Evolutionary conservation across 805 yeast species (phyloP).

Genomic region (Starmerella cellae): DNA sequence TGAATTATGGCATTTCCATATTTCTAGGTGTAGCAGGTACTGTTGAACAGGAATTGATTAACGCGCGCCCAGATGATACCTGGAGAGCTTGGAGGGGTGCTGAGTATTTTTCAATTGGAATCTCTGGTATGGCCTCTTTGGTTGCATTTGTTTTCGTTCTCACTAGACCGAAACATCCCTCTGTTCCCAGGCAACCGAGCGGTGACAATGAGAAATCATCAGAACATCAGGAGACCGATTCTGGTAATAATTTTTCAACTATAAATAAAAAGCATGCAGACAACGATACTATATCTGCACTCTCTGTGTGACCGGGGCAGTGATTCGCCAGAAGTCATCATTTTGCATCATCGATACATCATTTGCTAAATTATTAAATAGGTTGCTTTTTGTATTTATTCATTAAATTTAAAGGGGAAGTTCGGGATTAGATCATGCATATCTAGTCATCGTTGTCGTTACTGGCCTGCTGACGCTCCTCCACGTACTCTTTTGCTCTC

Average conservation of each 20-base stretch:
- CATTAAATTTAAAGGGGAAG: too few relatives aligned
- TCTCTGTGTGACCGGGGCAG: conserved; percentile 1
- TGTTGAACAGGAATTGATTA: conserved; percentile 37
- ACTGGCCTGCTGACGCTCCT: conserved; percentile 15
- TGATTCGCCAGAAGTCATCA: too few relatives aligned
- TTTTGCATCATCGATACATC: background rate
- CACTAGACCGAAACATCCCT: background rate
- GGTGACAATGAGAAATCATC: too few relatives aligned
- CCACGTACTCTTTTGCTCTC: conserved; percentile 70
- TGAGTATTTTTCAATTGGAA: conserved; percentile 47
- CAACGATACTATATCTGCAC: background rate
- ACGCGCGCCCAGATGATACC: conserved; percentile 21
- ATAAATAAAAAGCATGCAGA: too few relatives aligned
- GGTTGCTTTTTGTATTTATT: background rate
- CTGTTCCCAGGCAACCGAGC: too few relatives aligned
- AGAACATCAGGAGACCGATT: too few relatives aligned
- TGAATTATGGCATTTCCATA: conserved; percentile 57
- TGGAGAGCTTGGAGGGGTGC: conserved; percentile 45
- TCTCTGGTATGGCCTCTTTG: conserved; percentile 38
- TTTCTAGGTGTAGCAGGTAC: conserved; percentile 58
- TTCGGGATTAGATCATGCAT: too few relatives aligned
- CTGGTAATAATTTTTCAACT: too few relatives aligned
- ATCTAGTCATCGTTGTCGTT: conserved; percentile 1
- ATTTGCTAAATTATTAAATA: background rate
- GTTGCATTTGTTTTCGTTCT: conserved; percentile 1